phyloP scores from a whole-genome alignment of 768 basidiomycete species.

The Trametopsis cervina region DNA sequence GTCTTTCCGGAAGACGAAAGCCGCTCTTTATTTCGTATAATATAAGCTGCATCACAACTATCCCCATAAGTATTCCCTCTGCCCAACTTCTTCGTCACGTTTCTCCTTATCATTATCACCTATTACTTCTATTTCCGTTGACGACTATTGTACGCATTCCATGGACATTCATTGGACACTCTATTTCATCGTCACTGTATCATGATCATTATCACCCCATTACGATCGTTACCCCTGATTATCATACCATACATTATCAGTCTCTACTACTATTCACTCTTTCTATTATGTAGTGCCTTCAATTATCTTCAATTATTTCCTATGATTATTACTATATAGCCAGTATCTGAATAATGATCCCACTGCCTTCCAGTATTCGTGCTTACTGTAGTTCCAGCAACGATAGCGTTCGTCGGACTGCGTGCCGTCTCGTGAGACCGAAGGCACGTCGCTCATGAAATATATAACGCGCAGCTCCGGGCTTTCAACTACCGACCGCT shows the following conservation, averaged over 20 bases:
- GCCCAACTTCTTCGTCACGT: not conserved
- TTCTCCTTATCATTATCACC: conserved; percentile 5
- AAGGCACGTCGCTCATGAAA: too few species aligned
- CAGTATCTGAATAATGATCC: too few species aligned
- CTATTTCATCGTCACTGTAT: not conserved
- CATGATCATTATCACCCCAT: not conserved
- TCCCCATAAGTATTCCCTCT: not conserved
- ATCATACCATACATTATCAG: not conserved
- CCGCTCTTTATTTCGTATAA: not conserved
- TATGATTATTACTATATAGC: not conserved
- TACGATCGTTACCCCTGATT: not conserved
- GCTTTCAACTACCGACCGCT: too few species aligned
- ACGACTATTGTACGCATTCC: too few species aligned
- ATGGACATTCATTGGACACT: not conserved
- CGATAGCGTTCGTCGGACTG: too few species aligned
- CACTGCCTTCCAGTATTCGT: too few species aligned
- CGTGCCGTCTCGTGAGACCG: too few species aligned
- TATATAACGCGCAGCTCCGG: too few species aligned
- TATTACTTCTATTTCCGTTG: too few species aligned
- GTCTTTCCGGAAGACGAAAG: not conserved
- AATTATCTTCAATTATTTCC: too few species aligned
- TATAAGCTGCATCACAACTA: not conserved
- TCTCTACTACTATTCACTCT: not conserved
- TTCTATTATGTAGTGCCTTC: not conserved
- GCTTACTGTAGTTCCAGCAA: too few species aligned